Percentiles rank a stretch among this genome's conserved stretches.
Conservation (phyloP, 345 rosid genomes). For the Eucalyptus marginata region DNA sequence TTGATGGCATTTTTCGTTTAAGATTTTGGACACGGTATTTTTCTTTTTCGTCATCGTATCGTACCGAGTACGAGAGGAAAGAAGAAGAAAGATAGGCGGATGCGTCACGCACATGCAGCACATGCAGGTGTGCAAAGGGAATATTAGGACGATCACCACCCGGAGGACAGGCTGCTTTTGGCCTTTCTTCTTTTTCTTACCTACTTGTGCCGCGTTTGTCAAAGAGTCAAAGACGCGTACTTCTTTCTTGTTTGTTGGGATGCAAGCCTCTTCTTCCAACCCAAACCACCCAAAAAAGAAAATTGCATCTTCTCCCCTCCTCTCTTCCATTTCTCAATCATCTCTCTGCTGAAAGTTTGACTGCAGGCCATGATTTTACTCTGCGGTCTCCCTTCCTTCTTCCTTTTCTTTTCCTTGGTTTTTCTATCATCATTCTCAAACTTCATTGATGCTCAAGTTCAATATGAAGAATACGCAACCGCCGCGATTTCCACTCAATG, state of each 20-base stretch:
- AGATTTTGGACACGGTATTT: not conserved
- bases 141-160: not conserved
- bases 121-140: rapidly evolving
- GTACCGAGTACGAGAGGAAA: not conserved
- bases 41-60: not conserved
- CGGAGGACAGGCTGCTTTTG: rapidly evolving
- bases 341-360: not conserved
- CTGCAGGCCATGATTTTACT: not conserved
- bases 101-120: not conserved
- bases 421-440: not conserved
- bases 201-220: rapidly evolving
- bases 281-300: not conserved
- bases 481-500: not conserved
- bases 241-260: too few relatives aligned
- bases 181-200: not conserved
- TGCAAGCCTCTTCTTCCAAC: not conserved
- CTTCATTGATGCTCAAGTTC: not conserved
- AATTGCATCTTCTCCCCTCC: too few relatives aligned
- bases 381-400: not conserved
- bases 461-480: rapidly evolving
- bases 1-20: not conserved
- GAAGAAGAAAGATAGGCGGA: not conserved
- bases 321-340: not conserved
- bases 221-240: too few relatives aligned
- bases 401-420: not conserved